Percentiles rank a stretch among this genome's conserved stretches.
These are phyloP conservation scores for Fusarium sp. DNA, from an alignment of 2,329 filamentous ascomycete genomes.

Conservation along the genomic window DNA sequence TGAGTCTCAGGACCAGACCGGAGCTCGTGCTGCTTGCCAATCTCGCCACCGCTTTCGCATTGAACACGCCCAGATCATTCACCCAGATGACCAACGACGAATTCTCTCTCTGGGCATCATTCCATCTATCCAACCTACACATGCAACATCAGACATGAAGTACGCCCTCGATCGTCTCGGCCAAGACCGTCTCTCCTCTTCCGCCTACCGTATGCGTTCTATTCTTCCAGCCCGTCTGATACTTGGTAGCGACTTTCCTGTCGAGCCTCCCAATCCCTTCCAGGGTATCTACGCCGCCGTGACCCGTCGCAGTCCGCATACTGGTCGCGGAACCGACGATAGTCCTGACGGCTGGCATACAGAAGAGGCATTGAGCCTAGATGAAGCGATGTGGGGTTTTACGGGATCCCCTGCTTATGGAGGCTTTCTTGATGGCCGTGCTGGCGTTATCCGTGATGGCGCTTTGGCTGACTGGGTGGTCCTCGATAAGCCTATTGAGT, in stretches of 20 bases:
- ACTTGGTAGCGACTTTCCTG: constrained; percentile 78
- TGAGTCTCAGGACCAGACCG: constrained; percentile 17
- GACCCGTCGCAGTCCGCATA: constrained; percentile 69
- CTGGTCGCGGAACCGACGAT: constrained; percentile 63
- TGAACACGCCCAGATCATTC: constrained; percentile 78
- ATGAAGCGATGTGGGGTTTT: constrained; percentile 73
- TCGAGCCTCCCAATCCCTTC: constrained; percentile 76
- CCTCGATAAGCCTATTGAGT: constrained; percentile 69
- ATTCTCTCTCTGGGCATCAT: constrained; percentile 71
- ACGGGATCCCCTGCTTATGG: constrained; percentile 70
- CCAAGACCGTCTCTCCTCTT: constrained; percentile 61
- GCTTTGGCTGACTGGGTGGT: constrained; percentile 79
- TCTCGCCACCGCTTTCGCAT: constrained; percentile 71
- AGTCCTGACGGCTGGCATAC: constrained; percentile 67
- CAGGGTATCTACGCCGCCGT: constrained; percentile 77
- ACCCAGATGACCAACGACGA: constrained; percentile 71
- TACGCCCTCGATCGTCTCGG: constrained; percentile 74
- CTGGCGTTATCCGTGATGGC: constrained; percentile 70
- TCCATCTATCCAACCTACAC: constrained; percentile 77
- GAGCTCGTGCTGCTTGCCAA: constrained; percentile 63
- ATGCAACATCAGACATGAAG: constrained; percentile 78
- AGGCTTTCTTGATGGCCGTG: constrained; percentile 68
- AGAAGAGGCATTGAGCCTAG: constrained; percentile 68
- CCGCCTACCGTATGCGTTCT: constrained; percentile 76
- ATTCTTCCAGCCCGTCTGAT: constrained; percentile 67